Base-by-base conservation (phyloP, 257 asterid species). In the Datura wrightii region DNA sequence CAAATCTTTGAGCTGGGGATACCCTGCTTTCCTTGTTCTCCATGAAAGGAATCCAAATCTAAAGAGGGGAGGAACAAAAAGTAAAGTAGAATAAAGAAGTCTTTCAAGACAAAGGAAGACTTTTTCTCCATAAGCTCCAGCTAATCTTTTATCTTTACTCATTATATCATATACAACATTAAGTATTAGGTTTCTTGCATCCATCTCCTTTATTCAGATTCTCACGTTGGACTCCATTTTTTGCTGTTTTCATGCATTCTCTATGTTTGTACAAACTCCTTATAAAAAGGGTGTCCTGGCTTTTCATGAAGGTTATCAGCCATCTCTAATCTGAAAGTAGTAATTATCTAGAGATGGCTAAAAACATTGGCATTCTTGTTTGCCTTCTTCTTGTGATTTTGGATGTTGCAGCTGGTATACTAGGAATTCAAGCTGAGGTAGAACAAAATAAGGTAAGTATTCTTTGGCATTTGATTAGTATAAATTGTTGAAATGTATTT, bases 21-120 rank as follows among this genome's bases (percentile, higher is more conserved):
- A 83, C 89, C 62, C 85, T 89, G 48, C 95, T 90, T 91, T 90
- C 85, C 97, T 90, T 94, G 92, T 86, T 88, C 41, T 87, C 90
- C 69, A 88, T 88, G 98, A 83, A 94, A 92, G 83, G 99, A 90
- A 95, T 95, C 93, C 74, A 71, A 42, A 69, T 42, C 54, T 69
- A 53, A 34, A 70, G 34, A 74, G 79, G 81, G 82, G 86, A 82
- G 59, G 42, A 66, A 63, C 31, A 52, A n/a, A 34, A 86, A 81
- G 5, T n/a, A 80, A 82, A 50, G 87, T 78, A 85, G 85, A 53
- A 72, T 80, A 87, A 89, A 87, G 88, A 79, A 6, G 67, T 67
- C 85, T 83, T 91, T 90, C 78, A 60, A 83, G 86, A 89, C 90
- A 88, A 91, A 93, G 85, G 90, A 86, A 84, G n/a, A 92, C 94